Evolutionary conservation across 2,329 filamentous ascomycete genomes (phyloP), one percentile per base, ranked within the genome.

Genomic region (Aureobasidium uvarum): DNA sequence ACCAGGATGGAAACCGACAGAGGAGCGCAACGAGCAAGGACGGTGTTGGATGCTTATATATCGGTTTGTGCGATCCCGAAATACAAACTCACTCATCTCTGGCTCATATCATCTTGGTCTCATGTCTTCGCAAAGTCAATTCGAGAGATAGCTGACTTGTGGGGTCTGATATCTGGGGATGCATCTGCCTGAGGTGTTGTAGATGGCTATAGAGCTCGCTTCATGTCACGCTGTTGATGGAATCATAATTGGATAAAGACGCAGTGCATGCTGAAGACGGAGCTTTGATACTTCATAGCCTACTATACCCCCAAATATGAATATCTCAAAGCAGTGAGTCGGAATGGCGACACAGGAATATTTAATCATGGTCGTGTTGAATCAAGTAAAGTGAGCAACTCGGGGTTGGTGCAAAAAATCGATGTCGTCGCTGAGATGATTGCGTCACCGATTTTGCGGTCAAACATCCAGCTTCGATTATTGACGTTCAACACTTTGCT

Each of bases 391-490:
- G 4, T 38, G 33, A 23, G 18, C 33, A 36, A 25, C 11, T 38
- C 39, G 36, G 36, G 18, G 20, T 28, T 31, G 25, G 39, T 33
- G 39, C 55, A 46, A 59, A 59, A 60, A 38, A 18, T 48, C 41
- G 25, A 59, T 36, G 56, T 31, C 43, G 56, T 48, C 31, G 16
- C 18, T 25, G 33, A 8, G 18, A 25, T 39, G 20, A 41, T 60
- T 48, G 41, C 56, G 56, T 60, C 56, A 60, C 38, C 38, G 28
- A 38, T 48, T 38, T 20, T 39, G 41, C 55, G 41, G 11, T 60
- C 55, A 31, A 60, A 39, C 28, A 36, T 36, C 13, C 52, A 41
- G 36, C 52, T 55, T 55, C 52, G 8, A 55, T 25, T 41, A n/a
- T 39, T 23, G 6, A 23, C 18, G 4, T 31, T 38, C 41, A 48